phyloP scores from a whole-genome alignment of 2,329 filamentous ascomycete genomes.

The Aureobasidium mangrovei region DNA sequence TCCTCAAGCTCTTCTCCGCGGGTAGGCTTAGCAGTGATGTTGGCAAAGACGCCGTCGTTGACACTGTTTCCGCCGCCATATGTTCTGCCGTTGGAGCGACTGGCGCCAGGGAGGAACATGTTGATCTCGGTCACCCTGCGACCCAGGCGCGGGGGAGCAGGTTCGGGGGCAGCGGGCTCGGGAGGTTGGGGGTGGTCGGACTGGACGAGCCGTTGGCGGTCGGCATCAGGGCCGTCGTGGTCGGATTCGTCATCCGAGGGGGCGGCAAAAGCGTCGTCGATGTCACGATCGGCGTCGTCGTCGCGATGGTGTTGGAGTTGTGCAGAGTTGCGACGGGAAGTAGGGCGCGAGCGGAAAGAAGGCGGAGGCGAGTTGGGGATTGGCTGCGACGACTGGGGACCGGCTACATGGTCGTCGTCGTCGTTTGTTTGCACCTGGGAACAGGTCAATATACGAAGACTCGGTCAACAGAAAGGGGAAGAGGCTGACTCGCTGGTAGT shows the following conservation, averaged over 20 bases:
- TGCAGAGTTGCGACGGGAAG: conserved; percentile 52
- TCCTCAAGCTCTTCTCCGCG: conserved; percentile 76
- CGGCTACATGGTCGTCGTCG: conserved; percentile 29
- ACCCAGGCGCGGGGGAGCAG: conserved; percentile 28
- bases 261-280: conserved; percentile 82
- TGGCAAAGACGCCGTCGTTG: conserved; percentile 93
- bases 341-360: conserved; percentile 79
- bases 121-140: conserved; percentile 48
- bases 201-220: conserved; percentile 61
- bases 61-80: conserved; percentile 63
- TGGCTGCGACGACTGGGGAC: conserved; percentile 20
- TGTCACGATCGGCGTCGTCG: conserved; percentile 63
- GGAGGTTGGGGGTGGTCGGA: background rate
- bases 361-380: conserved; percentile 50
- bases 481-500: conserved; percentile 39
- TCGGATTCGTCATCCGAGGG: conserved; percentile 57
- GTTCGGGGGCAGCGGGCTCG: conserved; percentile 10
- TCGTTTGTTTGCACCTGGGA: conserved; percentile 36
- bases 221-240: conserved; percentile 59
- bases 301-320: conserved; percentile 42
- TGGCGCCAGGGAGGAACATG: conserved; percentile 32
- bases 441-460: background rate
- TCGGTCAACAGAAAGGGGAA: background rate
- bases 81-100: conserved; percentile 37
- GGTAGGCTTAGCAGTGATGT: conserved; percentile 84